A percentile compares a stretch with the other conserved stretches of the same genome.
These are phyloP conservation scores for Dendrostoma leiphaemia DNA, from an alignment of 2,329 filamentous ascomycete species.

Conservation along the genomic window DNA sequence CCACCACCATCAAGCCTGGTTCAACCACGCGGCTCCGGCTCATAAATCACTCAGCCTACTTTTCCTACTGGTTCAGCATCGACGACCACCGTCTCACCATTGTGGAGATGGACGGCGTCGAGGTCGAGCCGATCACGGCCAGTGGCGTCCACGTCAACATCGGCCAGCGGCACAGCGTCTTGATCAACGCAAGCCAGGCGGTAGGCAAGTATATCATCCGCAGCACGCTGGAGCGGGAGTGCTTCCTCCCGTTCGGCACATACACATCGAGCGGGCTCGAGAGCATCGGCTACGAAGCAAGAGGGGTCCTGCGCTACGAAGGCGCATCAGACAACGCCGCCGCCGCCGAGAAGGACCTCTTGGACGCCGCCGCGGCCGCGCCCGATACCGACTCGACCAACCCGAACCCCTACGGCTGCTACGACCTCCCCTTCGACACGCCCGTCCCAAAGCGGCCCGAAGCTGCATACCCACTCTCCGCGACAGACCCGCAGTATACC, in stretches of 20 bases:
- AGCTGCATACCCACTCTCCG: constrained; percentile 28
- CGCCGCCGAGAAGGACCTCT: not conserved
- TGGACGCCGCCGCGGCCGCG: not conserved
- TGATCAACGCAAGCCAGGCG: constrained; percentile 32
- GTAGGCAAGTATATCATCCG: constrained; percentile 34
- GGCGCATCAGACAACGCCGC: constrained; percentile 1
- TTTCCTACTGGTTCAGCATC: constrained; percentile 37
- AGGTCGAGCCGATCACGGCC: constrained; percentile 32
- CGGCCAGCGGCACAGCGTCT: constrained; percentile 36
- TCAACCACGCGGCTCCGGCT: constrained; percentile 33
- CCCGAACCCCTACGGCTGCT: constrained; percentile 26
- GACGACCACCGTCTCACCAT: constrained; percentile 36
- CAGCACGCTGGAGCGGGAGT: constrained; percentile 32
- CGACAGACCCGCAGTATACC: constrained; percentile 29
- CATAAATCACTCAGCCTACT: constrained; percentile 38
- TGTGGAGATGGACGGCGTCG: constrained; percentile 39
- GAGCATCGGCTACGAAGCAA: constrained; percentile 26
- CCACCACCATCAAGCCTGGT: constrained; percentile 28
- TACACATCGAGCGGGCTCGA: constrained; percentile 30
- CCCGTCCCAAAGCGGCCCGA: constrained; percentile 29
- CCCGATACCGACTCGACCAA: not conserved
- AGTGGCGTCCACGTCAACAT: constrained; percentile 37
- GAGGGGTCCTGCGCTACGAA: constrained; percentile 31
- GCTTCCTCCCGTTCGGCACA: constrained; percentile 33
- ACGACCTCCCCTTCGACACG: constrained; percentile 34